Evolutionary conservation across 2,329 filamentous ascomycete genomes (phyloP).

Genomic region (Phaeosphaeriaceae sp.): DNA sequence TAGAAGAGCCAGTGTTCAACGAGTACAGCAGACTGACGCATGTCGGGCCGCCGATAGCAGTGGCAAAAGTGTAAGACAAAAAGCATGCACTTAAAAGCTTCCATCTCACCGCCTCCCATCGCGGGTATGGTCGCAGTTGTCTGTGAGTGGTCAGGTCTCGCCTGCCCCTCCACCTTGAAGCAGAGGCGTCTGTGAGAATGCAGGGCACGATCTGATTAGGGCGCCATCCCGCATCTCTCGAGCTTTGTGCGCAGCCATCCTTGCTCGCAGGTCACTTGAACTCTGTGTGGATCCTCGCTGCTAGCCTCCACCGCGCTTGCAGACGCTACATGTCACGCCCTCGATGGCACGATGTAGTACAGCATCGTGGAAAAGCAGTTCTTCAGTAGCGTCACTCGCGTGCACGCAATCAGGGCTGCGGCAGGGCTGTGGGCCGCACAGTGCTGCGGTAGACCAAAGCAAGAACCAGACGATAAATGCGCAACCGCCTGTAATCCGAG

Average conservation of each 20-base stretch:
- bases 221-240: conserved; percentile 23
- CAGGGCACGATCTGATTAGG: conserved; percentile 26
- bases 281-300: conserved; percentile 3
- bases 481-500: neutral
- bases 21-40: neutral
- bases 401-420: conserved; percentile 3
- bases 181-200: conserved; percentile 16
- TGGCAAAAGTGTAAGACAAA: conserved; percentile 13
- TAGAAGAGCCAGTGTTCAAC: neutral
- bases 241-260: conserved; percentile 10
- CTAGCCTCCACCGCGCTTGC: neutral
- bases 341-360: conserved; percentile 3
- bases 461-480: neutral
- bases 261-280: conserved; percentile 11
- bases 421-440: conserved; percentile 11
- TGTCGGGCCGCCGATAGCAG: neutral
- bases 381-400: conserved; percentile 6
- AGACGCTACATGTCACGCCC: conserved; percentile 7
- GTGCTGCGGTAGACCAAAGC: neutral
- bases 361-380: conserved; percentile 1
- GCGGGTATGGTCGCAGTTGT: neutral
- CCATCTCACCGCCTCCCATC: conserved; percentile 31
- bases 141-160: conserved; percentile 24
- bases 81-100: conserved; percentile 13
- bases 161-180: conserved; percentile 9